Evolutionary conservation across 257 asterid genomes (phyloP), one percentile per base, ranked within the genome.

Genomic region (Scutellaria baicalensis): DNA sequence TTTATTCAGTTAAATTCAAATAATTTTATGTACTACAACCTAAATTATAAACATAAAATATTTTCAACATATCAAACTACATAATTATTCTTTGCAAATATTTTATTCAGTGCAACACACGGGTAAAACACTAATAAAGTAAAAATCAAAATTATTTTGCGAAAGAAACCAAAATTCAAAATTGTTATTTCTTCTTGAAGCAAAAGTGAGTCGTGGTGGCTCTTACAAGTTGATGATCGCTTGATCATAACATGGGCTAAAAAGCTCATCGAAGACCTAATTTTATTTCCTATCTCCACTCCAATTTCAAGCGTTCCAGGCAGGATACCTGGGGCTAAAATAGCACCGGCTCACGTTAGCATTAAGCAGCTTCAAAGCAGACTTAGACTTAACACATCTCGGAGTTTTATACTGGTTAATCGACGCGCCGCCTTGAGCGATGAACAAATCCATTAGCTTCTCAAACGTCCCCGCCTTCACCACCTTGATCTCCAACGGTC

Each of bases 371-470:
- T 87, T 80, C 70, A 87, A 64, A 20, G 85, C 88, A 56, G 89
- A 61, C 40, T 84, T 87, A 5, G 86, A 79, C 59, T 79, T 84
- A 12, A 89, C 88, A 70, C 91, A 89, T 74, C 96, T 77, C 2
- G 96, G 96, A 21, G 92, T 82, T 57, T 89, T 89, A 27, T 89
- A 87, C 82, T 89, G 96, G 74, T 89, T 89, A 36, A 89, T 85
- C 21, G 95, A 87, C 14, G 86, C 94, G 38, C 93, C 96, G 44
- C 95, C 95, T 66, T 81, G 89, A 4, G 83, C 78, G 62, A 84
- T 79, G 60, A 81, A 81, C 79, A 85, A 57, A 69, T 87, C 96
- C 96, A 89, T 89, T 73, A 89, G 71, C 81, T 71, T 77, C 75
- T 89, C 92, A 16, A 89, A 89, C 1, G 95, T 85, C 0, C 92